phyloP scores from a whole-genome alignment of 2,329 filamentous ascomycete genomes.

The Alternaria brassicae region DNA sequence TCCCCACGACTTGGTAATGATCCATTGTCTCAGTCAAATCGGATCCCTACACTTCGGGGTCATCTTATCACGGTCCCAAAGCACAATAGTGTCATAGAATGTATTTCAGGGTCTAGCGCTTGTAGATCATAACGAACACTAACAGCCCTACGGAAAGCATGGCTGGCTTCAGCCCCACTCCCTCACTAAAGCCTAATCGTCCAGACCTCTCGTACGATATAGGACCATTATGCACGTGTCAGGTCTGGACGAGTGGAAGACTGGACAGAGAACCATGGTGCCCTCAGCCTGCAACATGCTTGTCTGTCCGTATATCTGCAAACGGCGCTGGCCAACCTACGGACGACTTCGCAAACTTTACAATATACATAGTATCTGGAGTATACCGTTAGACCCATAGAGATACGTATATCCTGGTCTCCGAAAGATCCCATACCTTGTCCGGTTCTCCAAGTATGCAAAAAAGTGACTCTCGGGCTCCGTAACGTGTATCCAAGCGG shows the following conservation, averaged over 20 bases:
- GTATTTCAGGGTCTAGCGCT: constrained; percentile 14
- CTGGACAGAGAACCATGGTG: neutral
- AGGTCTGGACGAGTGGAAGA: neutral
- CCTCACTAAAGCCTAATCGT: neutral
- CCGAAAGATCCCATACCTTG: neutral
- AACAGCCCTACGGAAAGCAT: constrained; percentile 10
- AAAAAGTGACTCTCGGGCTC: neutral
- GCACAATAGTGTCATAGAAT: constrained; percentile 3
- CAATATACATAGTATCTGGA: neutral
- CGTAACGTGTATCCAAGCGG: neutral
- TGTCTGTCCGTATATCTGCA: neutral
- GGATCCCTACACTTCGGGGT: neutral
- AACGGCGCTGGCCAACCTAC: neutral
- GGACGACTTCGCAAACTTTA: neutral
- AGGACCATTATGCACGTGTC: neutral
- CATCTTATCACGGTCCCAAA: constrained; percentile 3
- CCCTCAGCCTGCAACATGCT: neutral
- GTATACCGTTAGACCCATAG: neutral
- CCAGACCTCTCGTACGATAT: constrained; percentile 7
- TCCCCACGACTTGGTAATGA: neutral
- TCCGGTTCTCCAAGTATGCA: neutral
- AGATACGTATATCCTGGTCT: neutral
- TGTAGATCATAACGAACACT: constrained; percentile 10
- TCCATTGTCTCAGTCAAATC: neutral
- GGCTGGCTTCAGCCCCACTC: neutral